A percentile compares a stretch with the other conserved stretches of the same genome.
Conservation (phyloP, 345 rosid species). For the Lepidium didymum region DNA sequence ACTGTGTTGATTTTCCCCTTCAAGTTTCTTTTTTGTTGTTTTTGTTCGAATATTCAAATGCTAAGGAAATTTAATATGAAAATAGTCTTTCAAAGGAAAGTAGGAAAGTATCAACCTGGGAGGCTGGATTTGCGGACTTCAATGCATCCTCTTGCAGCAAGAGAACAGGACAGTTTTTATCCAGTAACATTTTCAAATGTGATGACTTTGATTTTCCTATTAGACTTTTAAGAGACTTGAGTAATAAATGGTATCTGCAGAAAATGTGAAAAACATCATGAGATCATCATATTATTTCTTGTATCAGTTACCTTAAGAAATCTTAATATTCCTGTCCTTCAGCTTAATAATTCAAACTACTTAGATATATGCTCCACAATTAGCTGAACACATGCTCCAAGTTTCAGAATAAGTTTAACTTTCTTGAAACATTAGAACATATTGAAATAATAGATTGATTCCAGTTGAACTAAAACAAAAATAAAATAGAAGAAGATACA, state of each 20-base stretch:
- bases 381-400: constrained; percentile 4
- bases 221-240: constrained; percentile 46
- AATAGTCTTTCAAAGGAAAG: background rate
- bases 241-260: constrained; percentile 55
- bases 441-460: background rate
- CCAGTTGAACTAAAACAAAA: background rate
- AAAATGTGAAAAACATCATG: background rate
- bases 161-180: constrained; percentile 51
- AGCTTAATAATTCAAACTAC: background rate
- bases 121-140: background rate
- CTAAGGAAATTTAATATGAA: background rate
- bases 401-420: background rate
- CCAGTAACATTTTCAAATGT: constrained; percentile 48
- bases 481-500: background rate
- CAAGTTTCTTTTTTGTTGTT: background rate
- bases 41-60: background rate
- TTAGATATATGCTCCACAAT: background rate
- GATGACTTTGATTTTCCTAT: constrained; percentile 43
- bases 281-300: background rate
- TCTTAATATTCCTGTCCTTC: background rate
- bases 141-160: constrained; percentile 32
- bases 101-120: constrained; percentile 13
- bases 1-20: background rate
- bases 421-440: background rate
- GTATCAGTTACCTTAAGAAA: background rate